These are phyloP conservation scores for Penicillium sp. DNA, from an alignment of 2,329 filamentous ascomycete species.

Conservation along the genomic window DNA sequence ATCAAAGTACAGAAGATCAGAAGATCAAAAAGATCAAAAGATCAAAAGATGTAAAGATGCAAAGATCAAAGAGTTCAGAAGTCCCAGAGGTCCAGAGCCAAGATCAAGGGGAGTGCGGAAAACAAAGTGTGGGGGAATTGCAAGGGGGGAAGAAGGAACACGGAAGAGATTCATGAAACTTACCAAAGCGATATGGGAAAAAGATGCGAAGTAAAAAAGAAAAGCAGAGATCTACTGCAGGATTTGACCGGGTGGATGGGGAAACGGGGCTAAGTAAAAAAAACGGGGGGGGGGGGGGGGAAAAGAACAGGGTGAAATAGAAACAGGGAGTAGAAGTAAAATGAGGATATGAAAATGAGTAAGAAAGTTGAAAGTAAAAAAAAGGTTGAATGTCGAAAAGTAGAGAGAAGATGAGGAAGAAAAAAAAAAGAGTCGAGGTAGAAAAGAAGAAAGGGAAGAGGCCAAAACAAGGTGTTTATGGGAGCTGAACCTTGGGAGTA, in stretches of 20 bases:
- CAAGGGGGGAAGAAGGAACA: neutral
- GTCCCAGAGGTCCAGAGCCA: neutral
- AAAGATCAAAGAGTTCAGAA: neutral
- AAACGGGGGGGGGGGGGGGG: neutral
- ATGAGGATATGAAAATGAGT: neutral
- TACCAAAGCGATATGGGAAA: constrained; percentile 2
- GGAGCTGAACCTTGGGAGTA: constrained; percentile 1
- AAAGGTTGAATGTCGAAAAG: neutral
- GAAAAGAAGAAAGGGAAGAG: neutral
- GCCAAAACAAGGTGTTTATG: constrained; percentile 9
- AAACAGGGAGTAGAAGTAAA: neutral
- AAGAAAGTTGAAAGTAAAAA: neutral
- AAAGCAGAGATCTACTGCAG: constrained; percentile 15
- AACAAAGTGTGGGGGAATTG: neutral
- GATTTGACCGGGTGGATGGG: constrained; percentile 16
- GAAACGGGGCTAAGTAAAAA: constrained; percentile 6
- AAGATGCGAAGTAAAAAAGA: neutral
- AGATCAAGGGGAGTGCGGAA: constrained; percentile 1
- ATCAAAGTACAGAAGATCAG: neutral
- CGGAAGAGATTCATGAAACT: neutral
- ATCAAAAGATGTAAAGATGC: neutral
- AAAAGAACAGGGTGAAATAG: neutral
- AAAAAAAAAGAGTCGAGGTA: neutral
- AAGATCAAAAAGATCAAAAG: neutral
- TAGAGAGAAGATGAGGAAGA: neutral